Base-by-base conservation (phyloP, 371 early-diverging fungal genomes). In the Lichtheimia hyalospora region DNA sequence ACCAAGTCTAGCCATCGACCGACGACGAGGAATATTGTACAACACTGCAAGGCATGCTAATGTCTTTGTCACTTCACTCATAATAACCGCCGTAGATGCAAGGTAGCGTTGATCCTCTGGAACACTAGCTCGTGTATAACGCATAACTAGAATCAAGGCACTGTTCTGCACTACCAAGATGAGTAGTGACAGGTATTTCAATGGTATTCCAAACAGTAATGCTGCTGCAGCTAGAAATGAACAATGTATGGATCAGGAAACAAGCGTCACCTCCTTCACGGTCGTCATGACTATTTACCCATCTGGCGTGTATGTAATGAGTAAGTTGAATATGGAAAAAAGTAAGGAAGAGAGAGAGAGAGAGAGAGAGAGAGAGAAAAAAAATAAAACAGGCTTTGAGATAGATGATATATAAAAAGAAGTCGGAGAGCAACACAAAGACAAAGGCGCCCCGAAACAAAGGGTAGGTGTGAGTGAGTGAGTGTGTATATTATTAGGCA, bases 41-140 rank as follows among this genome's bases (percentile, higher is more conserved):
- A 77, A 75, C 25, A 95, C 67, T 23, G 53, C 65, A 10, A 90
- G 55, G 68, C 91, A 94, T 7, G 89, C 83, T 34, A 84, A 20
- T 5, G 92, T 73, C 80, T 96, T 96, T 58, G 84, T 71, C n/a
- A 92, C 59, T 70, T 96, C 96, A 48, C 86, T 88, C 75, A 93
- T 81, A 28, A 95, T 82, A 27, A 96, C 96, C 4, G 95, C 96
- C 0, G 94, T 95, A 0, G 95, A 92, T 0, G 93, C 81, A 57
- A 89, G 78, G 70, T 93, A 96, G 6, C 70, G 48, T 52, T 81
- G 61, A 59, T 80, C 70, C 68, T 77, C 54, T 27, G 64, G 51
- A 14, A 76, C 71, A 59, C 63, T 70, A 12, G 82, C 79, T 58
- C 89, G 83, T 28, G 93, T 88, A 60, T 94, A 93, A 18, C 91